phyloP scores from a whole-genome alignment of 73 alveolate species.

The Tetrahymena malaccensis region DNA sequence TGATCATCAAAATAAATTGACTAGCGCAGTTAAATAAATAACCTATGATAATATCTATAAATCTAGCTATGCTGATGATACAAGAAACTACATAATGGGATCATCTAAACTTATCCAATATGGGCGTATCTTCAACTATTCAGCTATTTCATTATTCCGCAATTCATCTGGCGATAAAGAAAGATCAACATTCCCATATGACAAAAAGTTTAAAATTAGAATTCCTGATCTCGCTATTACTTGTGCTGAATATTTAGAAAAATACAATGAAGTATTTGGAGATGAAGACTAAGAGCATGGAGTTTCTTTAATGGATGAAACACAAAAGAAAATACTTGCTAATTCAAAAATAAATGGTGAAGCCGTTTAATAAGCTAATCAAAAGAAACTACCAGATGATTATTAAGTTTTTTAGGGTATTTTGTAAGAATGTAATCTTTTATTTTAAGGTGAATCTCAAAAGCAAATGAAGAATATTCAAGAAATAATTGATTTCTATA shows the following conservation, averaged over 20 bases:
- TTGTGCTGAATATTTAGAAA: background rate
- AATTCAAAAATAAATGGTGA: background rate
- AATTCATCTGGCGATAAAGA: background rate
- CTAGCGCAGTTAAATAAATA: background rate
- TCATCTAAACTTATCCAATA: background rate
- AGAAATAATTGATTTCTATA: background rate
- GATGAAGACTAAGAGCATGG: background rate
- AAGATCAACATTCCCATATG: background rate
- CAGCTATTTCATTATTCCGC: background rate
- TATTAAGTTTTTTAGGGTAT: background rate
- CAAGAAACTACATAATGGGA: background rate
- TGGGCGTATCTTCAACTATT: background rate
- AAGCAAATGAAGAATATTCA: background rate
- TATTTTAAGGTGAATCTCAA: background rate
- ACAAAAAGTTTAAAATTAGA: background rate
- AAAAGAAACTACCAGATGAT: background rate
- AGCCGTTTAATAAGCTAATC: background rate
- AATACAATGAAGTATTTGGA: background rate
- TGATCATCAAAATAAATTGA: background rate
- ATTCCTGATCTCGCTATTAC: background rate
- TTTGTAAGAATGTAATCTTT: background rate
- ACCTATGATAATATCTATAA: background rate
- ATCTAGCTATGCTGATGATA: background rate
- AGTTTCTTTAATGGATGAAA: background rate
- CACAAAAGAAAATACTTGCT: background rate